phyloP scores from a whole-genome alignment of 257 asterid genomes.

The Catharanthus roseus region DNA sequence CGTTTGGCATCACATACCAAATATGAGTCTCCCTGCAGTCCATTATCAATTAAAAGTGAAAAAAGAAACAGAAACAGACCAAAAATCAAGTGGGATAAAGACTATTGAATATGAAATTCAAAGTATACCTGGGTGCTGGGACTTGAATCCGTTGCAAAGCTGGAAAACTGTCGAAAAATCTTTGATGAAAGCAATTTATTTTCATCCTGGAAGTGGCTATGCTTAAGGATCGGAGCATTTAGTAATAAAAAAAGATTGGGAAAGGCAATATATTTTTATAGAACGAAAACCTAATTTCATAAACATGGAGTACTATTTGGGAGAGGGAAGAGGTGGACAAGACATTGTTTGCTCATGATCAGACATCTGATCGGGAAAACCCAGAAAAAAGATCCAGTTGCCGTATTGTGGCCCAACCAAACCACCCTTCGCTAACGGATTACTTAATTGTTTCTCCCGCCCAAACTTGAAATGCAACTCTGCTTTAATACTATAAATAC shows the following conservation, averaged over 20 bases:
- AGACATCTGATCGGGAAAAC: neutral
- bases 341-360: neutral
- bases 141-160: constrained; percentile 40
- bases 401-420: neutral
- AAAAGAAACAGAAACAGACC: neutral
- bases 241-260: neutral
- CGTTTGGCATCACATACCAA: constrained; percentile 70
- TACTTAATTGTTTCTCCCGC: neutral
- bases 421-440: neutral
- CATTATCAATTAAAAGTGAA: neutral
- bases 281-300: neutral
- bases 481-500: too few relatives aligned
- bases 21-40: constrained; percentile 69
- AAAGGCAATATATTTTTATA: neutral
- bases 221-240: constrained; percentile 8
- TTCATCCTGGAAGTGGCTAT: constrained; percentile 38
- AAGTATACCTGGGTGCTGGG: constrained; percentile 48
- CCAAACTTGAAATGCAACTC: neutral
- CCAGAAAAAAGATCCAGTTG: neutral
- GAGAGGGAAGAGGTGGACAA: neutral
- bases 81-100: neutral
- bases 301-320: neutral
- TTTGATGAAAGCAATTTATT: constrained; percentile 32
- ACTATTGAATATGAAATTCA: neutral
- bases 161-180: constrained; percentile 32